Evolutionary conservation across 2,329 filamentous ascomycete species (phyloP), one percentile per base, ranked within the genome.

Genomic region (Aspergillus tamarii): DNA sequence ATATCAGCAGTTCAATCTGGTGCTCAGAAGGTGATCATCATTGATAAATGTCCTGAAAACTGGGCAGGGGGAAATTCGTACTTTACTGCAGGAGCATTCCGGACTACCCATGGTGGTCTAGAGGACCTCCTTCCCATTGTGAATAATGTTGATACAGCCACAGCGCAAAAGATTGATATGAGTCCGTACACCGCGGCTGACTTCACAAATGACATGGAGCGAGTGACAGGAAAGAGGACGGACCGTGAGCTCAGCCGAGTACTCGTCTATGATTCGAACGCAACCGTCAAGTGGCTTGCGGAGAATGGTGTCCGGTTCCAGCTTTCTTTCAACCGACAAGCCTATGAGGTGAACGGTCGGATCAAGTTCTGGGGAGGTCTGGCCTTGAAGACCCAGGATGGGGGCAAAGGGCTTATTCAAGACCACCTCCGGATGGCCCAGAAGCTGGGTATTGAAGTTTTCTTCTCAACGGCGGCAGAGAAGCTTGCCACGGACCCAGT

Each of bases 311-410:
- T 88, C 2, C 78, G 82, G 1, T 89, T 88, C 69, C 83, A 87
- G 69, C 77, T 91, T 3, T 85, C 83, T 2, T 90, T 90, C 73
- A 87, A 89, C 63, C 80, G 89, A 3, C 88, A 91, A 70, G 86
- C 89, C 0, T 91, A 89, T 72, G 80, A 87, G 62, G 82, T 89
- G n/a, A 79, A 86, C 57, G 87, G 85, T 0, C 78, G 84, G 34
- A 83, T 83, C 70, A 88, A 87, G 69, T 91, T 91, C 72, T 91
- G 88, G 88, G 89, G 89, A 12, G 88, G 88, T 0, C 75, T 91
- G 71, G 81, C 80, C n/a, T 74, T 90, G 39, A 87, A 84, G 69
- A 87, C 85, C 0, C 70, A 85, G 57, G 84, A 87, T 65, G 87
- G 86, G 1, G 88, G 88, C 0, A 88, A 88, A 67, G 85, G 87